phyloP scores from a whole-genome alignment of 164 flowering plant genomes.

The Chimonanthus praecox region DNA sequence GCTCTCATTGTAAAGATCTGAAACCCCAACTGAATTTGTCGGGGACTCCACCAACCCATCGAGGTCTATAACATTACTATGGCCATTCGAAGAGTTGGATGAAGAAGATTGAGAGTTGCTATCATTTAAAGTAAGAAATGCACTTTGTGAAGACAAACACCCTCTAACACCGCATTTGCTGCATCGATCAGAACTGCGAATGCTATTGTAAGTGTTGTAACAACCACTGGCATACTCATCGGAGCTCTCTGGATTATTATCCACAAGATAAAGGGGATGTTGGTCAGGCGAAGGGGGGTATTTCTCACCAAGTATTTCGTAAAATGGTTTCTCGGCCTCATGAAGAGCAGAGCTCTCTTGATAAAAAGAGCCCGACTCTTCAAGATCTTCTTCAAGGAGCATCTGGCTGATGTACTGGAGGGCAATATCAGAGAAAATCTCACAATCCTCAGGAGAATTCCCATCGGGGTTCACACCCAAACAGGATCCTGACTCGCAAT shows the following conservation, averaged over 20 bases:
- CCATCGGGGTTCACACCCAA: slow-evolving; percentile 34
- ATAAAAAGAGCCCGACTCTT: slow-evolving; percentile 61
- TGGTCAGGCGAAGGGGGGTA: slow-evolving; percentile 65
- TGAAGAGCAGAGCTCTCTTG: slow-evolving; percentile 77
- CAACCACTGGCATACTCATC: slow-evolving; percentile 1
- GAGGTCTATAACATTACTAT: slow-evolving; percentile 21
- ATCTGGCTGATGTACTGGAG: slow-evolving; percentile 68
- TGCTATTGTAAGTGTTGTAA: slow-evolving; percentile 7
- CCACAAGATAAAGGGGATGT: slow-evolving; percentile 17
- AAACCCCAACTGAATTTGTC: slow-evolving; percentile 21
- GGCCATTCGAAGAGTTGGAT: slow-evolving; percentile 30
- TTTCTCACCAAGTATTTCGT: slow-evolving; percentile 65
- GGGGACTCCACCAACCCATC: slow-evolving; percentile 47
- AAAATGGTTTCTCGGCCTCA: slow-evolving; percentile 78
- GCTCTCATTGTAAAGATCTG: slow-evolving; percentile 40
- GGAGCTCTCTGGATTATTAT: slow-evolving; percentile 17
- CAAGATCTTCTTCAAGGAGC: slow-evolving; percentile 94
- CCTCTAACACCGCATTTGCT: slow-evolving; percentile 19
- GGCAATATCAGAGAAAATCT: slow-evolving; percentile 59
- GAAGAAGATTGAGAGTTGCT: slow-evolving; percentile 25
- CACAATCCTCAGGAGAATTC: slow-evolving; percentile 27
- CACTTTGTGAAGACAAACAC: slow-evolving; percentile 7
- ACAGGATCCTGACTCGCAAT: background rate
- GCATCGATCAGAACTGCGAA: slow-evolving; percentile 13
- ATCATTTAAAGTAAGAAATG: slow-evolving; percentile 3